Conservation (phyloP, 352 stramenopile genomes). For the Detonula confervacea region DNA sequence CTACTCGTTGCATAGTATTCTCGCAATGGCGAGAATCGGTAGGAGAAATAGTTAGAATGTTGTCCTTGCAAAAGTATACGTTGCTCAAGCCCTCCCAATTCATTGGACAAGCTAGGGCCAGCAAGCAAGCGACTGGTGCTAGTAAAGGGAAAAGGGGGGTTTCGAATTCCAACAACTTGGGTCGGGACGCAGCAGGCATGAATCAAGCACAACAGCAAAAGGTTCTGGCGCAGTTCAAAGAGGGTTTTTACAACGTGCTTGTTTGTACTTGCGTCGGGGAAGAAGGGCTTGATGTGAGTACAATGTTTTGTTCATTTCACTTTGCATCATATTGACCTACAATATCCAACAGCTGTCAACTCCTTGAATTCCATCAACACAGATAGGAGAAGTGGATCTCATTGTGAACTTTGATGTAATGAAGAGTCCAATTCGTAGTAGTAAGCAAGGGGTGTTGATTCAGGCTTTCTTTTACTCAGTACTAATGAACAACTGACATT, state of each 20-base stretch:
- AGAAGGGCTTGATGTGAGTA: slow-evolving; percentile 91
- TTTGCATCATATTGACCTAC: too few relatives aligned
- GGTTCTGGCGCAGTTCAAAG: slow-evolving; percentile 88
- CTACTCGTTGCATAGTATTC: slow-evolving; percentile 97
- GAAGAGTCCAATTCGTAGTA: slow-evolving; percentile 92
- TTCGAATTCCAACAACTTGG: neutral
- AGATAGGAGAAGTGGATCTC: slow-evolving; percentile 94
- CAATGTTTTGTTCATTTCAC: too few relatives aligned
- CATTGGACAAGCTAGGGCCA: slow-evolving; percentile 89
- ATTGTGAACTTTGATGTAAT: slow-evolving; percentile 98
- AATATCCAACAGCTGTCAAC: too few relatives aligned
- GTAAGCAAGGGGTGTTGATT: slow-evolving; percentile 83
- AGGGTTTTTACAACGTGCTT: slow-evolving; percentile 86
- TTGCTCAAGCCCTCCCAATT: slow-evolving; percentile 92
- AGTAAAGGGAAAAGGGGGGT: slow-evolving; percentile 19
- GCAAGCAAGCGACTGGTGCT: slow-evolving; percentile 37
- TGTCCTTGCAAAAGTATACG: slow-evolving; percentile 79
- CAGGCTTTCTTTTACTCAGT: neutral
- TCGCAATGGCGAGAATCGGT: slow-evolving; percentile 96
- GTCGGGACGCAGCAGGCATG: slow-evolving; percentile 63
- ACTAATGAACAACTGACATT: neutral
- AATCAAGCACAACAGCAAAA: slow-evolving; percentile 95
- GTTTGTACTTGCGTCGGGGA: slow-evolving; percentile 94
- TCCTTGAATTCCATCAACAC: neutral
- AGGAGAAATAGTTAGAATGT: slow-evolving; percentile 90